Evolutionary conservation across 352 stramenopile genomes (phyloP), one percentile per base, ranked within the genome.

Genomic region (Pythium rishiriense): DNA sequence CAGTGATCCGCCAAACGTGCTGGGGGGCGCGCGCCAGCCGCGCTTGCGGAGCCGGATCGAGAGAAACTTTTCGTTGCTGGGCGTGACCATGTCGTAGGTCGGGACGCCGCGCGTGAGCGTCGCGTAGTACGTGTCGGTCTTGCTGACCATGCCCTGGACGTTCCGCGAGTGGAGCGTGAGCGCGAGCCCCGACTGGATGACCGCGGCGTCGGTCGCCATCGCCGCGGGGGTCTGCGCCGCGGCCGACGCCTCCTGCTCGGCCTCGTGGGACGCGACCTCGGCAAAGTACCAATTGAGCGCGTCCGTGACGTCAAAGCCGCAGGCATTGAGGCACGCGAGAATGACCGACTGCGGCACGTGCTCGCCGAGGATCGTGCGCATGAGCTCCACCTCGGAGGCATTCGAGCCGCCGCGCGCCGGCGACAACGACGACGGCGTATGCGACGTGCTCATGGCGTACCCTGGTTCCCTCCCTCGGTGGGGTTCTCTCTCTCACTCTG

Each of bases 281-380:
- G 85, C 85, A 45, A 96, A 96, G 75, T 96, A 96, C 78, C 84
- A 93, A 62, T 96, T 96, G 58, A 96, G 70, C 22, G 87, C 87
- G 4, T 82, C 83, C 62, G 82, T 92, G 39, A 96, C 87, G 66
- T 96, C 87, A 53, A 94, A 94, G 51, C 67, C 73, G 62, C 85
- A 93, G 21, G 85, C 84, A 70, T 91, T 90, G 2, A 96, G 68
- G 57, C 87, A 96, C 52, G 83, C 81, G 22, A 96, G 73, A 63
- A 96, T 92, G 47, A 94, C 83, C 62, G 77, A 90, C 64, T 92
- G 83, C 24, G 87, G 85, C 57, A 96, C 87, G 56, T 94, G 80
- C 58, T 96, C 87, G 35, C 87, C 87, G 25, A 96, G 74, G 59
- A 96, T 96, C 56, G 85, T 94, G 58, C 85, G 87, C 82, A 96